Evolutionary conservation across 306 rosid species (phyloP).

Genomic region (Dryas octopetala): DNA sequence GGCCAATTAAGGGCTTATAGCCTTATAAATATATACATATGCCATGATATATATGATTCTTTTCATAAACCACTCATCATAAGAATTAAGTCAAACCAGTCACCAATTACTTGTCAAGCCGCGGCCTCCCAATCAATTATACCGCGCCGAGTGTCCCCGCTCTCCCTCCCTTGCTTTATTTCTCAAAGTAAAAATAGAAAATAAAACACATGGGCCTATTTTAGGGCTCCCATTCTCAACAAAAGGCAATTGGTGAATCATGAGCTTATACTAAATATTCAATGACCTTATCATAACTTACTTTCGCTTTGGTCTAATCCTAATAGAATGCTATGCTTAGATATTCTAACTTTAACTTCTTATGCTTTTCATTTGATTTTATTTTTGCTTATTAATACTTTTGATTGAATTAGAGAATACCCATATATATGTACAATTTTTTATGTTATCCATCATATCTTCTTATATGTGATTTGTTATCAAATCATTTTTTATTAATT

Average conservation of each 20-base stretch:
- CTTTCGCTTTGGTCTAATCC: constrained; percentile 34
- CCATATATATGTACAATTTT: no score
- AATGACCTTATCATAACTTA: constrained; percentile 51
- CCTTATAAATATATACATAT: no score
- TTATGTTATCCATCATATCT: no score
- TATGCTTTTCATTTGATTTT: constrained; percentile 24
- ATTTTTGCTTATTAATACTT: neutral
- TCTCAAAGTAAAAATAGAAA: constrained; percentile 23
- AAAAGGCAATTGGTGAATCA: constrained; percentile 49
- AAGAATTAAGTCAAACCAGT: neutral
- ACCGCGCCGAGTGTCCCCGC: constrained; percentile 55
- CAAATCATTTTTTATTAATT: no score
- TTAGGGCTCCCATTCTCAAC: constrained; percentile 39
- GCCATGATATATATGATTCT: constrained; percentile 9
- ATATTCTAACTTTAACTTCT: constrained; percentile 22
- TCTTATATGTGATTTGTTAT: no score
- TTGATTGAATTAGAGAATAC: neutral
- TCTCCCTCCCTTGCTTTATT: constrained; percentile 20
- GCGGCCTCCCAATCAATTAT: constrained; percentile 54
- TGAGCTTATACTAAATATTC: constrained; percentile 45
- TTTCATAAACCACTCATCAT: constrained; percentile 53
- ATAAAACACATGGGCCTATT: constrained; percentile 33
- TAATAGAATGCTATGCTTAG: constrained; percentile 20
- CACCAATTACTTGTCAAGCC: constrained; percentile 16
- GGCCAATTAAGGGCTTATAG: no score